Base-by-base conservation (phyloP, 352 stramenopile species). In the Pythium sukuiense region DNA sequence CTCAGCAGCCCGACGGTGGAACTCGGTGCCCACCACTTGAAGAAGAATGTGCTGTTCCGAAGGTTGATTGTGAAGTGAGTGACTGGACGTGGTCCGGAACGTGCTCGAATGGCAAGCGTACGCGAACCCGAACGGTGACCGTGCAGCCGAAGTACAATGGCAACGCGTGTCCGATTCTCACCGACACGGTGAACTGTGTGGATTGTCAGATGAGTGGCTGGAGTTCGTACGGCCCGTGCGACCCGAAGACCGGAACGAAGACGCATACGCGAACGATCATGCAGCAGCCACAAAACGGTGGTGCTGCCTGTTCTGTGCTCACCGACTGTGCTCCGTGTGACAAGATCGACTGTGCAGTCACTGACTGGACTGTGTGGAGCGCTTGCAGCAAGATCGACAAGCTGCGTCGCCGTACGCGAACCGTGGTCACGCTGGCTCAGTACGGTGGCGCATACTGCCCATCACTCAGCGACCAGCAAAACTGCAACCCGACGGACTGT, bases 401-500 rank as follows among this genome's bases (percentile, higher is more conserved):
- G 1, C 18, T 88, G 3, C 75, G 76, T 29, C 79, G 77, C 41
- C 77, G 80, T 14, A 81, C 77, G 0, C 80, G 81, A 20, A 86
- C 72, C 0, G 60, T 90, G 16, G 30, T 71, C 11, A 87, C 63
- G 2, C 54, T 71, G 0, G 67, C 81, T 14, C 67, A 77, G 33
- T 90, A 90, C 63, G 62, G 69, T 16, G 83, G 83, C 13, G 70
- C 74, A 1, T 53, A 59, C 5, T 92, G 83, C 13, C 71, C 76
- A 3, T 16, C 58, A 9, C 70, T 89, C 6, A 68, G 77, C 0
- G 76, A 88, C 9, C 61, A 67, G 27, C 75, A 86, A 30, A 89
- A 87, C 63, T 91, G 83, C 61, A 89, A 89, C 69, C 80, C 80
- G 12, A 77, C 65, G 0, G 73, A 91, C 66, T 91, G 82, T 57